A percentile compares a stretch with the other conserved stretches of the same genome.
Conservation (phyloP, 1,139 yeast genomes). For the Taphrina deformans region DNA sequence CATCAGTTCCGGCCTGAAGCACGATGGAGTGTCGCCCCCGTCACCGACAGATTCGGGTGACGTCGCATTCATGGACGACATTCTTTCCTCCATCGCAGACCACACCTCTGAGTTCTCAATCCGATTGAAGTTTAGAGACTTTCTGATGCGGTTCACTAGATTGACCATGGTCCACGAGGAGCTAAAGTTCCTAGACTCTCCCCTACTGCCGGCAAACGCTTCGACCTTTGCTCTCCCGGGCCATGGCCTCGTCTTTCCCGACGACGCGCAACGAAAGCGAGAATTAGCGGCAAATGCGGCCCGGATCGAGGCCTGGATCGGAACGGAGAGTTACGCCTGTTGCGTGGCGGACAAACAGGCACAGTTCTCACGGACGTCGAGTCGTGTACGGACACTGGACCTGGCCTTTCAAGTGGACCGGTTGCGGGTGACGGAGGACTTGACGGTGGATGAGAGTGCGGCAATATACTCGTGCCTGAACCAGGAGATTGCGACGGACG, state of each 20-base stretch:
- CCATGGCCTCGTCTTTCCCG: constrained; percentile 45
- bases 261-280: constrained; percentile 41
- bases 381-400: constrained; percentile 44
- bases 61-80: constrained; percentile 44
- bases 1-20: constrained; percentile 40
- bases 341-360: neutral
- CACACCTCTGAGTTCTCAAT: constrained; percentile 46
- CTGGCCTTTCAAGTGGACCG: constrained; percentile 45
- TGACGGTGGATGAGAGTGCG: constrained; percentile 44
- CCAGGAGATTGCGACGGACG: constrained; percentile 41
- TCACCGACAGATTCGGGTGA: constrained; percentile 35
- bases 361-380: constrained; percentile 38
- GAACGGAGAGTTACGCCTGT: constrained; percentile 42
- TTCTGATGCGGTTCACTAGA: constrained; percentile 44
- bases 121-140: constrained; percentile 44
- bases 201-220: constrained; percentile 42
- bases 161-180: constrained; percentile 45
- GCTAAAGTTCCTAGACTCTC: constrained; percentile 42
- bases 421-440: constrained; percentile 41
- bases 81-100: constrained; percentile 44
- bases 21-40: neutral
- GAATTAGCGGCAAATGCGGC: constrained; percentile 43
- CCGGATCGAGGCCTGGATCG: constrained; percentile 46
- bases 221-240: constrained; percentile 42
- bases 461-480: constrained; percentile 31